A percentile compares a stretch with the other conserved stretches of the same genome.
Evolutionary conservation across 768 basidiomycete genomes (phyloP).

Genomic region (Paxillus involutus): DNA sequence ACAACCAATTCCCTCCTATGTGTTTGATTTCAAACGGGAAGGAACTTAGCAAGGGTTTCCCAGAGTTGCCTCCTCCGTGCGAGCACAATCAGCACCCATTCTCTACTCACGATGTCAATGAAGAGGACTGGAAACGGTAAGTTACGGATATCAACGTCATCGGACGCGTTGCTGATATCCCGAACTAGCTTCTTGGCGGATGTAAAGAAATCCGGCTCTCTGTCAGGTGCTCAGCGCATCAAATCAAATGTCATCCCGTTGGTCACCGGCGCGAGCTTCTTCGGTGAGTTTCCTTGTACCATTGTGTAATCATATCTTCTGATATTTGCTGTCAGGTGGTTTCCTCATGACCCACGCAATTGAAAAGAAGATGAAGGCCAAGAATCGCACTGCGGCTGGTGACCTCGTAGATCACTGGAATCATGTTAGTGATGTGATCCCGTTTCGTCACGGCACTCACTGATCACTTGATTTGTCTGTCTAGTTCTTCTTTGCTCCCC

Average conservation of each 20-base stretch:
- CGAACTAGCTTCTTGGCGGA: slow-evolving; percentile 40
- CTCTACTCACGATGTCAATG: slow-evolving; percentile 44
- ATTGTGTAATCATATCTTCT: background rate
- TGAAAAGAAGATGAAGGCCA: slow-evolving; percentile 29
- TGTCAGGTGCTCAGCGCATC: slow-evolving; percentile 36
- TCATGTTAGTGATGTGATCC: slow-evolving; percentile 33
- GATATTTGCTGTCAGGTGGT: slow-evolving; percentile 13
- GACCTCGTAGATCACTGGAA: slow-evolving; percentile 52
- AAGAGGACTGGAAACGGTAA: slow-evolving; percentile 51
- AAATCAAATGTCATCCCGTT: slow-evolving; percentile 30
- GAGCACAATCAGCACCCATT: slow-evolving; percentile 47
- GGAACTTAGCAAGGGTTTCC: slow-evolving; percentile 43
- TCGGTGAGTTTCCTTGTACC: slow-evolving; percentile 15
- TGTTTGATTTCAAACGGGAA: slow-evolving; percentile 26
- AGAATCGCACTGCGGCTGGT: slow-evolving; percentile 39
- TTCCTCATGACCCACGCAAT: slow-evolving; percentile 14
- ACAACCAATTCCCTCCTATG: slow-evolving; percentile 29
- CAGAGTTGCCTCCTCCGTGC: slow-evolving; percentile 40
- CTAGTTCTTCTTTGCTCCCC: slow-evolving; percentile 50
- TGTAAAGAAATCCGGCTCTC: slow-evolving; percentile 31
- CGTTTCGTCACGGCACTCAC: background rate
- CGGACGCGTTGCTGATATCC: background rate
- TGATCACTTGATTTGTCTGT: background rate
- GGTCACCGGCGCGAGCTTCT: slow-evolving; percentile 28
- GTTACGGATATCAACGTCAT: background rate